A percentile compares a stretch with the other conserved stretches of the same genome.
Conservation (phyloP, 2,329 filamentous ascomycete species). For the Pseudocercospora pini-densiflorae region DNA sequence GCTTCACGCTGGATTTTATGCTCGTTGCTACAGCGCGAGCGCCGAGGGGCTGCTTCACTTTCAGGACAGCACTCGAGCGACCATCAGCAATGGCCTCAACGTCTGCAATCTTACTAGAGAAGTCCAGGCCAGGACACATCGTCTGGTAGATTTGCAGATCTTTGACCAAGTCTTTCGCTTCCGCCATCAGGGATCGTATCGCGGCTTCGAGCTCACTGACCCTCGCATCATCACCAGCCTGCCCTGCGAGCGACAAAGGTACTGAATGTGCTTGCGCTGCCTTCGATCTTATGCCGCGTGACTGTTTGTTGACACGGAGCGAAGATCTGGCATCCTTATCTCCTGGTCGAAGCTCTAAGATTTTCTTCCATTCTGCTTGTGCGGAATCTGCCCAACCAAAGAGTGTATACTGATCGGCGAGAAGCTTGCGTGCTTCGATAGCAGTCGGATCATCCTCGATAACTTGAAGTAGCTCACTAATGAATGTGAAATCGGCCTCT, state of each 20-base stretch:
- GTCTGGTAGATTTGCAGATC: constrained; percentile 13
- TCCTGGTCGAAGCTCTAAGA: constrained; percentile 2
- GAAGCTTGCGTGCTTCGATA: constrained; percentile 12
- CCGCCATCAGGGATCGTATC: neutral
- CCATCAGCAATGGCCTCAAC: constrained; percentile 7
- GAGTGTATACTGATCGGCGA: constrained; percentile 11
- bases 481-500: neutral
- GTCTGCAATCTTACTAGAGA: constrained; percentile 12
- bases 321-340: constrained; percentile 5
- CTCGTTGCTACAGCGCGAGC: constrained; percentile 1
- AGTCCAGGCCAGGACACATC: constrained; percentile 1
- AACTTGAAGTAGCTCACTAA: constrained; percentile 9
- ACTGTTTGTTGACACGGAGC: neutral
- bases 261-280: too few relatives aligned
- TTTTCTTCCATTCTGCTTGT: neutral
- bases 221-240: neutral
- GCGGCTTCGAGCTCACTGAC: neutral
- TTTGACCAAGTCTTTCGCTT: neutral
- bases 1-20: neutral
- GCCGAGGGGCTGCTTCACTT: constrained; percentile 2
- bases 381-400: constrained; percentile 13
- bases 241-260: too few relatives aligned
- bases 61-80: constrained; percentile 9
- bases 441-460: constrained; percentile 8
- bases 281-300: too few relatives aligned